Conservation (phyloP, 1,284 basidiomycete genomes). For the Exobasidium rhododendri region DNA sequence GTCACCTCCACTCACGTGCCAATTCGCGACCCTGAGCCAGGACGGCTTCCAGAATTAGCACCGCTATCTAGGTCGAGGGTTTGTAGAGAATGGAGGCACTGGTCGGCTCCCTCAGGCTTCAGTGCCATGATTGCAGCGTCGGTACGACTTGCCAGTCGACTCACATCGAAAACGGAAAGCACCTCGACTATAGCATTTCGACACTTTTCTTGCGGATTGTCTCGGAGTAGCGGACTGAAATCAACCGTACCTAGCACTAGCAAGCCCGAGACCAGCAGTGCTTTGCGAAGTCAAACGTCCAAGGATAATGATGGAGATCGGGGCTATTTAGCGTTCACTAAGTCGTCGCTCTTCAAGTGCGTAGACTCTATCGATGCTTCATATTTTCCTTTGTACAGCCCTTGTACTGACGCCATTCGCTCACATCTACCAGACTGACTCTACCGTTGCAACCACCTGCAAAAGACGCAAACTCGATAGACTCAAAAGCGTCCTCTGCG, state of each 20-base stretch:
- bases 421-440: slow-evolving; percentile 12
- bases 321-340: slow-evolving; percentile 43
- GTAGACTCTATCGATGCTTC: background rate
- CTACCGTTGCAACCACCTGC: slow-evolving; percentile 16
- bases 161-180: too few species aligned
- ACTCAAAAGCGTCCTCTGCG: slow-evolving; percentile 19
- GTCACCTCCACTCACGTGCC: background rate
- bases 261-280: background rate
- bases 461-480: slow-evolving; percentile 9
- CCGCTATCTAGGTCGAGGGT: too few species aligned
- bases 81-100: too few species aligned
- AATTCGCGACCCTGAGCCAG: too few species aligned
- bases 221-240: background rate
- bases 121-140: too few species aligned
- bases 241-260: slow-evolving; percentile 9
- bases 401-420: background rate
- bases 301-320: slow-evolving; percentile 10
- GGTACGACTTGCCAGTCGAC: too few species aligned
- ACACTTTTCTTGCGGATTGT: too few species aligned
- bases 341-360: slow-evolving; percentile 42
- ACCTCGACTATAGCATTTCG: background rate
- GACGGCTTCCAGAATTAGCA: too few species aligned
- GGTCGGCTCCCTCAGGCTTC: too few species aligned
- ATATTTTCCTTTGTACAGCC: background rate
- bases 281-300: background rate